These are phyloP conservation scores for Tuber calosporum DNA, from an alignment of 495 filamentous ascomycete species.

Conservation along the genomic window DNA sequence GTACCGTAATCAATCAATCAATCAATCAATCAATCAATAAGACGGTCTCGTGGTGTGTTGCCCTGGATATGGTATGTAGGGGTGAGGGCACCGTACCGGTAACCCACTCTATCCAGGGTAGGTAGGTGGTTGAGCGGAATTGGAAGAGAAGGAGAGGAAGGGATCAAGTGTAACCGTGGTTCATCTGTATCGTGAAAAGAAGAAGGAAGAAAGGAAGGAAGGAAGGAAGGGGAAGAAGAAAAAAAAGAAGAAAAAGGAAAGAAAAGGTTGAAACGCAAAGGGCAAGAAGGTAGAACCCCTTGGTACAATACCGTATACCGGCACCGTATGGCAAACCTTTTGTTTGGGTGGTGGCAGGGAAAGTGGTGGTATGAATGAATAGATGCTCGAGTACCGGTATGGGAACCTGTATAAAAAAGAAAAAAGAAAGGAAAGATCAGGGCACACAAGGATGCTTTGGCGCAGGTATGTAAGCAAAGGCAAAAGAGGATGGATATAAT, in stretches of 20 bases:
- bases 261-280: background rate
- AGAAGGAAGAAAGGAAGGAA: background rate
- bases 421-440: background rate
- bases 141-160: conserved; percentile 1
- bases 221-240: conserved; percentile 6
- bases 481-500: background rate
- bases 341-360: background rate
- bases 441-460: background rate
- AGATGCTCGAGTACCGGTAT: background rate
- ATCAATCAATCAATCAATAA: conserved; percentile 2
- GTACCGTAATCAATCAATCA: background rate
- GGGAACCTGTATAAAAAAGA: background rate
- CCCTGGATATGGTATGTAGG: background rate
- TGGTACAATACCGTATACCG: too few species aligned
- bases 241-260: conserved; percentile 5
- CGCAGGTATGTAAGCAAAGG: background rate
- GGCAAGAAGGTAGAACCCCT: conserved; percentile 8
- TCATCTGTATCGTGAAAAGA: conserved; percentile 33
- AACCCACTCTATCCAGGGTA: background rate
- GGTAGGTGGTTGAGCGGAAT: background rate
- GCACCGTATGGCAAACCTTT: too few species aligned
- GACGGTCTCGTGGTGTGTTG: background rate
- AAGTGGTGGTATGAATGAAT: background rate
- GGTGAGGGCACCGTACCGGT: background rate
- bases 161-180: background rate